Base-by-base conservation (phyloP, 2,329 filamentous ascomycete species). In the Helotiales sp. region DNA sequence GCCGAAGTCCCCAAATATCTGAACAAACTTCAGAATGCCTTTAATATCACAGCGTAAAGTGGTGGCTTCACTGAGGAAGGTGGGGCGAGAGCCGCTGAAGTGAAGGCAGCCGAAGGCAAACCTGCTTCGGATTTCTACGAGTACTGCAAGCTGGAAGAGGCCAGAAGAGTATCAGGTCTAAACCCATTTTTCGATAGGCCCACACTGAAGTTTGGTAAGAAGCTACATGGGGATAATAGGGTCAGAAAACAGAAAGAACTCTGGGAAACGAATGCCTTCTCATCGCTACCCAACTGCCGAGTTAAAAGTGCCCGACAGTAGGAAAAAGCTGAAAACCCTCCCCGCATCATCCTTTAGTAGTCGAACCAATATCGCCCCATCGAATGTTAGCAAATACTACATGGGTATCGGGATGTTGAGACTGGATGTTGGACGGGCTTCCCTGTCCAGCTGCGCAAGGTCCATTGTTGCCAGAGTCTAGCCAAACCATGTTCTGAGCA, bases 401-500 rank as follows among this genome's bases (percentile, higher is more conserved):
- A 24, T 80, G 79, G 0, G 86, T 83, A 54, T 79, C 78, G 1
- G 84, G 82, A 69, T 84, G 78, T 30, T 84, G 75, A 55, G 78
- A 77, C 66, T 80, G 70, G 64, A 89, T 85, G 13, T 80, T 77
- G 34, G 78, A 75, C 0, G 87, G 86, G 64, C 80, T 79, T 0
- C 86, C 87, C 71, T 85, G 82, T 0, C 81, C 84, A 10, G 78
- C 79, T 71, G 80, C 80, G 76, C 87, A 89, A 45, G 86, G 86
- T 0, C 87, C 87, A 11, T 82, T 77, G 32, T 77, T 79, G 1
- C 82, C 78, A 43, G 77, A 78, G 71, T 88, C 86, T 6, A 88
- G 80, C 91, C 90, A 93, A 72, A 89, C 84, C 89, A 92, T 92
- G 80, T 89, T 83, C 75, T 86, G 80, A 65, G 84, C 77, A 78